Percentiles rank a stretch among this genome's conserved stretches.
These are phyloP conservation scores for Isabelozyma heimii DNA, from an alignment of 805 yeast species.

Conservation along the genomic window DNA sequence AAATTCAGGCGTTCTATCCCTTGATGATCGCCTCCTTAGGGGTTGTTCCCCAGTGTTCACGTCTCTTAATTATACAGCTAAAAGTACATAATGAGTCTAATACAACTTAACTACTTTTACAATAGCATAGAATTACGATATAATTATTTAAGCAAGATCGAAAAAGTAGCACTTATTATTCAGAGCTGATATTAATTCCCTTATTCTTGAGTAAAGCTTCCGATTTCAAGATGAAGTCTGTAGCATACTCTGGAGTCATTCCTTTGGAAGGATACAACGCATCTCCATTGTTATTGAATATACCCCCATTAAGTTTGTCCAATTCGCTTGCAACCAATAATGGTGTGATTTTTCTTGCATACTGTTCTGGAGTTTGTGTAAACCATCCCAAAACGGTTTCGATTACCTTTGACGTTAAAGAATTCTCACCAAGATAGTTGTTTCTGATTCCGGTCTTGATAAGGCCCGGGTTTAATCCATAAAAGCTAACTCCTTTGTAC, in stretches of 20 bases:
- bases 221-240: conserved; percentile 17
- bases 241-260: conserved; percentile 24
- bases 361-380: conserved; percentile 29
- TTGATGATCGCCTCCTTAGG: too few relatives aligned
- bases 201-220: conserved; percentile 15
- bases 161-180: too few relatives aligned
- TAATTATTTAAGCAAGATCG: too few relatives aligned
- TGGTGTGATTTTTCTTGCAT: conserved; percentile 20
- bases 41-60: too few relatives aligned
- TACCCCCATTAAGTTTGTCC: conserved; percentile 23
- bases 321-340: conserved; percentile 22
- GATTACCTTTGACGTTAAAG: conserved; percentile 14
- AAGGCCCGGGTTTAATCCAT: conserved; percentile 41
- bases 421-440: conserved; percentile 28
- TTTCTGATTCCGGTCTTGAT: conserved; percentile 32
- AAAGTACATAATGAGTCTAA: too few relatives aligned
- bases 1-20: too few relatives aligned
- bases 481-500: conserved; percentile 19
- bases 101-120: too few relatives aligned
- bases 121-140: too few relatives aligned
- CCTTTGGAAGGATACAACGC: conserved; percentile 22
- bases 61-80: too few relatives aligned
- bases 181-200: conserved; percentile 17
- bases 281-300: conserved; percentile 25
- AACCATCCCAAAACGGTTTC: conserved; percentile 29